Evolutionary conservation across 805 yeast genomes (phyloP).

Genomic region (Wickerhamomyces rabaulensis): DNA sequence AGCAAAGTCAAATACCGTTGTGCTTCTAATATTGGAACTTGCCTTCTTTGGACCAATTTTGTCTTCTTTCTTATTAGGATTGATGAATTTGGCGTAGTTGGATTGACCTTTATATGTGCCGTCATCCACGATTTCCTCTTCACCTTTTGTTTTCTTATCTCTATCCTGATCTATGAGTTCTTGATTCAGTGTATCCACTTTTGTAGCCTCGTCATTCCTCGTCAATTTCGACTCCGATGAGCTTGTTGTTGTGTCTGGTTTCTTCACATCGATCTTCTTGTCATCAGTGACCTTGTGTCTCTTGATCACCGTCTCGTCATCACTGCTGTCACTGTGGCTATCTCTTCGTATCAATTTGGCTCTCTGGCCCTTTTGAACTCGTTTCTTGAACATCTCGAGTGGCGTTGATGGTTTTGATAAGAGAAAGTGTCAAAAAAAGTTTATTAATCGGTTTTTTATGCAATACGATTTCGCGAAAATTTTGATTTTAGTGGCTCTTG

Average conservation of each 20-base stretch:
- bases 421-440: background rate
- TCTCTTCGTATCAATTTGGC: slow-evolving; percentile 7
- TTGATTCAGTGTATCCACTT: slow-evolving; percentile 17
- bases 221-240: slow-evolving; percentile 7
- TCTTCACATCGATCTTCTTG: background rate
- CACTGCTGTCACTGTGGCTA: slow-evolving; percentile 6
- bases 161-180: slow-evolving; percentile 17
- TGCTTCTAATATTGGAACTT: slow-evolving; percentile 48
- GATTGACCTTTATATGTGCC: slow-evolving; percentile 26
- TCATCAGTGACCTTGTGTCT: background rate
- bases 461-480: background rate
- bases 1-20: slow-evolving; percentile 77
- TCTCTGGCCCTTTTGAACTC: slow-evolving; percentile 22
- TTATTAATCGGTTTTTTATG: background rate
- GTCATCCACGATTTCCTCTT: slow-evolving; percentile 11
- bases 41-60: slow-evolving; percentile 35
- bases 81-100: slow-evolving; percentile 22
- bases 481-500: too few species aligned
- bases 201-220: slow-evolving; percentile 22
- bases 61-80: slow-evolving; percentile 15
- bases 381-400: slow-evolving; percentile 36
- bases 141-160: slow-evolving; percentile 7
- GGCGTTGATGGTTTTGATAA: background rate
- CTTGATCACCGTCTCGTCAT: slow-evolving; percentile 3
- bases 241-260: background rate